phyloP scores from a whole-genome alignment of 75 land plant species.

The Selaginella moellendorffii region DNA sequence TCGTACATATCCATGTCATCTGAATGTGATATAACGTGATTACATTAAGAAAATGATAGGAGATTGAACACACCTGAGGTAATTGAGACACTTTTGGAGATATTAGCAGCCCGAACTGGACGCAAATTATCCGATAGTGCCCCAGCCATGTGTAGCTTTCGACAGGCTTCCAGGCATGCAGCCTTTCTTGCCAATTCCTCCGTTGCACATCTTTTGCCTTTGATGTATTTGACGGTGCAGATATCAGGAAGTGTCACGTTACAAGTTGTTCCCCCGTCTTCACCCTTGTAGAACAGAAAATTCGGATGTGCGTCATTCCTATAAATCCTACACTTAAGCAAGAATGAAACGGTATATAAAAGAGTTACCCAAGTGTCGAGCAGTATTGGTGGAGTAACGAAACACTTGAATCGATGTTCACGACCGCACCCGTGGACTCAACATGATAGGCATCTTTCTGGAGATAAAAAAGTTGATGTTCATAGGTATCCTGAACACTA shows the following conservation, averaged over 20 bases:
- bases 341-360: background rate
- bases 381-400: constrained; percentile 78
- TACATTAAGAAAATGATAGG: too few species aligned
- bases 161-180: constrained; percentile 72
- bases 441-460: constrained; percentile 33
- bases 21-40: too few species aligned
- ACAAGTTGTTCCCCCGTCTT: constrained; percentile 42
- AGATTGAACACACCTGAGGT: too few species aligned
- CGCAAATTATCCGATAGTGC: too few species aligned
- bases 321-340: background rate
- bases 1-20: constrained; percentile 1
- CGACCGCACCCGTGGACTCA: constrained; percentile 60
- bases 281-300: too few species aligned
- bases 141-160: constrained; percentile 30
- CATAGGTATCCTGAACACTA: background rate
- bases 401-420: constrained; percentile 52
- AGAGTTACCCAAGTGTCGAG: constrained; percentile 35
- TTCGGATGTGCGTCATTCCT: background rate
- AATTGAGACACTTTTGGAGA: too few species aligned
- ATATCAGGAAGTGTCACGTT: constrained; percentile 54
- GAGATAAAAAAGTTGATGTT: constrained; percentile 10
- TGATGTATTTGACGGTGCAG: constrained; percentile 46
- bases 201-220: constrained; percentile 39
- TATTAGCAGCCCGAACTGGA: too few species aligned
- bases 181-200: constrained; percentile 50